These are phyloP conservation scores for Phytophthora litchii DNA, from an alignment of 352 stramenopile genomes.

Conservation along the genomic window DNA sequence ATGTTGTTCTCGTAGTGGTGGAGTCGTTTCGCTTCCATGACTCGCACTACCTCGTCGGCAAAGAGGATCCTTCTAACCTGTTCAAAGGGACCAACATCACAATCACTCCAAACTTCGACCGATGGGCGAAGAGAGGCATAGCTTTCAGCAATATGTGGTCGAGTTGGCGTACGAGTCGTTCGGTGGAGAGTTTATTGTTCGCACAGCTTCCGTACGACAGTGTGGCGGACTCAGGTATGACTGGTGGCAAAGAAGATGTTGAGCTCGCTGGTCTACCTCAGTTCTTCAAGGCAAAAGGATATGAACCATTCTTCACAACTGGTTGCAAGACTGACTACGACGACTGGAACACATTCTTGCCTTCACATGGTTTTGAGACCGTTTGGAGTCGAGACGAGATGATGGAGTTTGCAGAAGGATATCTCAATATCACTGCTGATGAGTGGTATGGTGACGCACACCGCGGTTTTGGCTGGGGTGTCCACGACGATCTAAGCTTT, in stretches of 20 bases:
- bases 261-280: conserved; percentile 52
- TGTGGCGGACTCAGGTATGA: conserved; percentile 42
- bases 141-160: conserved; percentile 68
- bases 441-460: conserved; percentile 37
- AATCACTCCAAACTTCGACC: conserved; percentile 55
- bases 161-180: conserved; percentile 62
- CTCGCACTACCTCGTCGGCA: conserved; percentile 52
- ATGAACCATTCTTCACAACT: conserved; percentile 55
- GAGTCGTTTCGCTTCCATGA: conserved; percentile 65
- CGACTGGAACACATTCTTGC: conserved; percentile 54
- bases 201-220: conserved; percentile 55
- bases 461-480: conserved; percentile 38
- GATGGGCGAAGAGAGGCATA: conserved; percentile 51
- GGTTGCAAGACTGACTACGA: conserved; percentile 54
- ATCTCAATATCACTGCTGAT: conserved; percentile 37
- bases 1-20: conserved; percentile 55
- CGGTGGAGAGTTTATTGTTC: conserved; percentile 60
- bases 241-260: conserved; percentile 28
- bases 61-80: conserved; percentile 46
- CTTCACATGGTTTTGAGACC: conserved; percentile 53
- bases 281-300: conserved; percentile 55
- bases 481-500: conserved; percentile 62
- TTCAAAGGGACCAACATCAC: conserved; percentile 37
- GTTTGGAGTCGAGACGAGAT: conserved; percentile 49
- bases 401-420: conserved; percentile 39